Percentiles rank a stretch among this genome's conserved stretches.
These are phyloP conservation scores for Fusarium tricinctum DNA, from an alignment of 2,329 filamentous ascomycete genomes.

Conservation along the genomic window DNA sequence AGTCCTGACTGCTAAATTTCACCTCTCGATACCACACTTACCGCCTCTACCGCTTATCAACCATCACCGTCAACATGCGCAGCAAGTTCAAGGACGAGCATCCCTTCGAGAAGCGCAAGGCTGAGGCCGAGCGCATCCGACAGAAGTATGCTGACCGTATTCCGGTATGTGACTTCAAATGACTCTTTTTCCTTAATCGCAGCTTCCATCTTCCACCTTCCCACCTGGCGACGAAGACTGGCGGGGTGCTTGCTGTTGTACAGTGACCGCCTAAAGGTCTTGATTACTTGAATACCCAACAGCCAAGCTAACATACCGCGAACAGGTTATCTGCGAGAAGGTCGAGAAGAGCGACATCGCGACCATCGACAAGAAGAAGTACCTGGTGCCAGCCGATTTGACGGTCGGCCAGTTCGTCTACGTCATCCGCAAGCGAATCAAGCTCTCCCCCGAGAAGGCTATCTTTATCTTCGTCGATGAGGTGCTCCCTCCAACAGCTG, in stretches of 20 bases:
- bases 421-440: conserved; percentile 99
- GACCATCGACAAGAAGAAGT: conserved; percentile 99
- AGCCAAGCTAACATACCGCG: conserved; percentile 83
- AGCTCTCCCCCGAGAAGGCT: conserved; percentile 99
- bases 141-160: conserved; percentile 99
- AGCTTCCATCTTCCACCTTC: not conserved
- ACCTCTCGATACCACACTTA: conserved; percentile 33
- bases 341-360: conserved; percentile 99
- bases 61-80: conserved; percentile 77
- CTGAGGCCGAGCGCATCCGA: conserved; percentile 98
- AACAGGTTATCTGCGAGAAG: conserved; percentile 98
- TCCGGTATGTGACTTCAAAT: conserved; percentile 76
- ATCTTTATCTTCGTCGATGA: conserved; percentile 99
- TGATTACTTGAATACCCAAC: not conserved
- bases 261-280: conserved; percentile 37
- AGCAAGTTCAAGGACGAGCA: conserved; percentile 99
- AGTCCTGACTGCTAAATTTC: conserved; percentile 25
- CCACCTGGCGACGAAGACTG: conserved; percentile 6
- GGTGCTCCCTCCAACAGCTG: conserved; percentile 94
- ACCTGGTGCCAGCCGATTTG: conserved; percentile 95
- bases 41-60: conserved; percentile 35
- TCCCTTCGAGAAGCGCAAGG: conserved; percentile 99
- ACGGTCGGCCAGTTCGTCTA: conserved; percentile 99
- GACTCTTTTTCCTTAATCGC: conserved; percentile 5
- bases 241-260: conserved; percentile 22